phyloP scores from a whole-genome alignment of 208 protist species.

The Acanthamoeba polyphaga region DNA sequence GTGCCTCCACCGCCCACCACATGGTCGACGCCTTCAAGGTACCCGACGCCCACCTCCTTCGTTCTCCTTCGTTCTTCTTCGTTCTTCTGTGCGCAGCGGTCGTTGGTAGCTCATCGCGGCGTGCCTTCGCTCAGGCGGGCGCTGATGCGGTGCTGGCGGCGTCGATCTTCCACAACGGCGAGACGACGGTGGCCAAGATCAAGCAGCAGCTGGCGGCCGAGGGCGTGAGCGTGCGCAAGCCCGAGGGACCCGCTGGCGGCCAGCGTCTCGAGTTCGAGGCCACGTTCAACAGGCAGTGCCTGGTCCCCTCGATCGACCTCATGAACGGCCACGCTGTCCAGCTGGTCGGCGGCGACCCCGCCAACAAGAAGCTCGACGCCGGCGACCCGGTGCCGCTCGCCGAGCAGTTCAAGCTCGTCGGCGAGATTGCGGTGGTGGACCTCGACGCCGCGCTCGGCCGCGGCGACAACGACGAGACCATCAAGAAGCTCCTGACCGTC shows the following conservation, averaged over 20 bases:
- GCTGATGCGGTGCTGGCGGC: constrained; percentile 82
- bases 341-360: constrained; percentile 77
- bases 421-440: constrained; percentile 78
- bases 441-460: constrained; percentile 76
- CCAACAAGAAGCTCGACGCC: constrained; percentile 71
- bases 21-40: constrained; percentile 71
- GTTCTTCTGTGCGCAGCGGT: neutral
- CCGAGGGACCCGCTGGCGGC: neutral
- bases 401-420: constrained; percentile 70
- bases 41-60: neutral
- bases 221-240: constrained; percentile 32
- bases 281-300: constrained; percentile 62
- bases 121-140: constrained; percentile 11
- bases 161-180: constrained; percentile 81
- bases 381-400: constrained; percentile 78
- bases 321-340: constrained; percentile 77
- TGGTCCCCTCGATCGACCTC: constrained; percentile 78
- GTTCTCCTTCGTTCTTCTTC: neutral
- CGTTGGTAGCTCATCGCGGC: too few species aligned
- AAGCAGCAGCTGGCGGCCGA: constrained; percentile 58
- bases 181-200: constrained; percentile 75
- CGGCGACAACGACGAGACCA: constrained; percentile 70
- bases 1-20: constrained; percentile 61
- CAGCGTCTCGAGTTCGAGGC: neutral
- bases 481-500: constrained; percentile 68